A percentile compares a stretch with the other conserved stretches of the same genome.
Evolutionary conservation across 352 stramenopile species (phyloP).

Genomic region (Achlya hypogyna): DNA sequence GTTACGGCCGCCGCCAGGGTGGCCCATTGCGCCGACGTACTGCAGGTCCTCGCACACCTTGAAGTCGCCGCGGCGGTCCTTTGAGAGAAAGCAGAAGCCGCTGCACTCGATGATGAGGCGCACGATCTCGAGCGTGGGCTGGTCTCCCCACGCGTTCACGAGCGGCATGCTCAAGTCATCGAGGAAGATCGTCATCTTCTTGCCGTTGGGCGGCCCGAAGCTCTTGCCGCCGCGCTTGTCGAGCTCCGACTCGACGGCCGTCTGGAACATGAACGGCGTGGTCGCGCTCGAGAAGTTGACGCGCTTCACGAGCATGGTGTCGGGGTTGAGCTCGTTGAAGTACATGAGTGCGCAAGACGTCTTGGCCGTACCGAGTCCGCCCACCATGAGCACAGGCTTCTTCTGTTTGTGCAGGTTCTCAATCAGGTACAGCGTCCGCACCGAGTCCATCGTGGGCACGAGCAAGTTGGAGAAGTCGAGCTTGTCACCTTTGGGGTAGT

Average conservation of each 20-base stretch:
- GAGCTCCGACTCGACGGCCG: slow-evolving; percentile 94
- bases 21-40: slow-evolving; percentile 97
- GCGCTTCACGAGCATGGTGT: slow-evolving; percentile 93
- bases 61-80: slow-evolving; percentile 97
- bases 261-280: slow-evolving; percentile 97
- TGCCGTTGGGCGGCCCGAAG: slow-evolving; percentile 95
- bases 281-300: slow-evolving; percentile 98
- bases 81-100: slow-evolving; percentile 97
- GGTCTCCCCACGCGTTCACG: slow-evolving; percentile 98
- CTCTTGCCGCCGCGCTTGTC: slow-evolving; percentile 98
- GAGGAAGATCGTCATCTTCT: slow-evolving; percentile 99
- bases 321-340: slow-evolving; percentile 91
- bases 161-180: slow-evolving; percentile 96
- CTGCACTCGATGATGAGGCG: slow-evolving; percentile 95
- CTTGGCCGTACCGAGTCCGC: slow-evolving; percentile 95
- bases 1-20: slow-evolving; percentile 95
- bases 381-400: slow-evolving; percentile 92
- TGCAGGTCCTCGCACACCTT: slow-evolving; percentile 97
- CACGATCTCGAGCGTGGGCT: slow-evolving; percentile 97
- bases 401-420: slow-evolving; percentile 91
- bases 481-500: slow-evolving; percentile 91
- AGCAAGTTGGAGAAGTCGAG: slow-evolving; percentile 97
- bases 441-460: slow-evolving; percentile 98
- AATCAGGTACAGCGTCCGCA: slow-evolving; percentile 89
- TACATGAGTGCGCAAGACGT: slow-evolving; percentile 98